These are phyloP conservation scores for Acorus gramineus DNA, from an alignment of 106 monocot genomes.

Conservation along the genomic window DNA sequence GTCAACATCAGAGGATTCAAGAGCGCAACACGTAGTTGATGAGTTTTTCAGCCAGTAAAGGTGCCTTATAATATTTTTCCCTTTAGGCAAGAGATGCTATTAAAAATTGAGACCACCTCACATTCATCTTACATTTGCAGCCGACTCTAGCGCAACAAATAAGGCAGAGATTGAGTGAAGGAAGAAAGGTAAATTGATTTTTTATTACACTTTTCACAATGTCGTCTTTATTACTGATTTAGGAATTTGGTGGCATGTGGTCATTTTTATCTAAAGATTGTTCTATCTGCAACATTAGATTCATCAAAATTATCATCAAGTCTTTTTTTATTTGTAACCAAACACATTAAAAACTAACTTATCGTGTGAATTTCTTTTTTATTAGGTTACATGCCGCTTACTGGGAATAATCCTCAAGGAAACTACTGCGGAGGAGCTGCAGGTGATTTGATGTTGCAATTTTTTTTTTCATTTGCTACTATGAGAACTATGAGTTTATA, in stretches of 20 bases:
- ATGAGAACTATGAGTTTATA: no score
- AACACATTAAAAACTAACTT: no score
- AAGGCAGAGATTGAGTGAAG: conserved; percentile 47
- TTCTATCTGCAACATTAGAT: no score
- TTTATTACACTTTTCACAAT: background rate
- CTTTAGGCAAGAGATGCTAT: conserved; percentile 1
- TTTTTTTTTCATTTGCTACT: conserved; percentile 1
- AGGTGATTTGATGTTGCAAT: conserved; percentile 19
- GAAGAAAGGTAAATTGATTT: conserved; percentile 36
- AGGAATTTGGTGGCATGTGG: no score
- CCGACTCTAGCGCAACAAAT: conserved; percentile 47
- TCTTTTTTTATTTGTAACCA: no score
- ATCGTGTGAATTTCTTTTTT: background rate
- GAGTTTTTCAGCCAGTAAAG: conserved; percentile 44
- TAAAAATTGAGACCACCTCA: background rate
- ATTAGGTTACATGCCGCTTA: conserved; percentile 46
- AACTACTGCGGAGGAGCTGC: conserved; percentile 59
- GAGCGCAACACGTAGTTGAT: conserved; percentile 41
- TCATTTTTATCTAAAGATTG: no score
- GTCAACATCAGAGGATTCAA: conserved; percentile 36
- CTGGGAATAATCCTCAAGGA: conserved; percentile 55
- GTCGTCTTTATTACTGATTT: no score
- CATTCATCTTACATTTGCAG: conserved; percentile 21
- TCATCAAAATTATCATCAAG: no score
- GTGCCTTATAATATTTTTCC: conserved; percentile 9